Evolutionary conservation across 2,329 filamentous ascomycete species (phyloP), one percentile per base, ranked within the genome.

Genomic region (Venturia aucupariae): DNA sequence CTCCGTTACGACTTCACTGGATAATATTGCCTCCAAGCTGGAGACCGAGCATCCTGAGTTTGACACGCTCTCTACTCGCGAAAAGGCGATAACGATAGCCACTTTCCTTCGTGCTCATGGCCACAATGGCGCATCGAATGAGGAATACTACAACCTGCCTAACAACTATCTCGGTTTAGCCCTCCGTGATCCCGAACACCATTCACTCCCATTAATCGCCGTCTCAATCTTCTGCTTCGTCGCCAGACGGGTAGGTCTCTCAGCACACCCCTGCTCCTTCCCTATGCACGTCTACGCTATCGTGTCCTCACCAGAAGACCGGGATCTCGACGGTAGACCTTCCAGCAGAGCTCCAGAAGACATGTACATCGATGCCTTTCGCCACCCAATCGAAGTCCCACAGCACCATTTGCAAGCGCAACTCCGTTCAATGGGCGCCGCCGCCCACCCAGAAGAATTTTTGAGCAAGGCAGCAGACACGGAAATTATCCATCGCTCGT

Each of bases 161-260:
- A 96, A 97, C 75, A 95, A 90, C 70, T 90, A 96, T 69, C 86
- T 99, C 64, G 91, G 91, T 11, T 81, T 95, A 67, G 90, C 90
- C 4, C 79, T 97, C 54, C 86, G 85, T 42, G 86, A 89, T 61
- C 77, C 83, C 7, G 81, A 83, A 0, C 91, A 96, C 70, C 86
- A 90, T 35, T 93, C 92, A 1, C 81, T 97, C 10, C 94, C 93
- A 1, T 81, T 97, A 61, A 88, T 97, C 67, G 94, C 91, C 1
- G 88, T 88, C 64, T 88, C 88, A 66, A 96, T 97, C 67, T 99
- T 88, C 75, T 94, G 89, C 71, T 87, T 86, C 65, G 75, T 97
- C 19, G 92, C 91, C 0, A 81, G 84, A 64, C 83, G 89, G 44
- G 73, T 97, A 15, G 89, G 88, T 1, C 75, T 99, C 59, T 82